Conservation (phyloP, 2,329 filamentous ascomycete genomes). For the Periconia sp. region DNA sequence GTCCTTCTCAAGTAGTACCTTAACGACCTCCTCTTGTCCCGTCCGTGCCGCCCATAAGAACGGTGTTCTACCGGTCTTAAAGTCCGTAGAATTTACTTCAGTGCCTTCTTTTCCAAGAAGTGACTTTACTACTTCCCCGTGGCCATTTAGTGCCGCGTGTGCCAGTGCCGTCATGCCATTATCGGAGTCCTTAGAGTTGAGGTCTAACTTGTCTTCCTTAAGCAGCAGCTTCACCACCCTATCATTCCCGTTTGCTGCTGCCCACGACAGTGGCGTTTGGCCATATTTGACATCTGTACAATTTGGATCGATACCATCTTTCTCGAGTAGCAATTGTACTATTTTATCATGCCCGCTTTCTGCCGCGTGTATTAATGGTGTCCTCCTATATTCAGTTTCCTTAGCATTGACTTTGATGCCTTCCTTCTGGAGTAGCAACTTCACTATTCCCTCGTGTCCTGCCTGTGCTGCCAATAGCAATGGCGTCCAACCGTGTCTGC, state of each 20-base stretch:
- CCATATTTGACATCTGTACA: background rate
- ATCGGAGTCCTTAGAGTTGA: background rate
- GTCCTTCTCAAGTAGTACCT: slow-evolving; percentile 3
- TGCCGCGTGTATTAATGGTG: slow-evolving; percentile 15
- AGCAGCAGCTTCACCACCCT: slow-evolving; percentile 1
- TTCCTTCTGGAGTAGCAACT: slow-evolving; percentile 9
- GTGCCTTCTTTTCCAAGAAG: slow-evolving; percentile 25
- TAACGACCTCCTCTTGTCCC: background rate
- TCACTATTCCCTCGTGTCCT: slow-evolving; percentile 9
- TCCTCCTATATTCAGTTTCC: background rate
- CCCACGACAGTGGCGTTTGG: background rate
- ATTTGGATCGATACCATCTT: background rate
- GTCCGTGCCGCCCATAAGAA: slow-evolving; percentile 2
- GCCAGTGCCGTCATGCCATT: background rate
- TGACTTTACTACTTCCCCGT: slow-evolving; percentile 18
- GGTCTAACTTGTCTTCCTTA: background rate
- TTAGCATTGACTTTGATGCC: slow-evolving; percentile 10
- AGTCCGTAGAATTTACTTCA: slow-evolving; percentile 9
- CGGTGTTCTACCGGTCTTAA: slow-evolving; percentile 3
- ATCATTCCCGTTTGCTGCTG: slow-evolving; percentile 4
- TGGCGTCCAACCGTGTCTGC: no score
- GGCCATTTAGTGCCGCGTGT: background rate
- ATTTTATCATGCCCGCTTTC: background rate
- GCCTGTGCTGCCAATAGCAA: slow-evolving; percentile 4
- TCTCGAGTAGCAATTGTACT: background rate